Evolutionary conservation across 2,329 filamentous ascomycete genomes (phyloP).

Genomic region (Colletotrichum sp.): DNA sequence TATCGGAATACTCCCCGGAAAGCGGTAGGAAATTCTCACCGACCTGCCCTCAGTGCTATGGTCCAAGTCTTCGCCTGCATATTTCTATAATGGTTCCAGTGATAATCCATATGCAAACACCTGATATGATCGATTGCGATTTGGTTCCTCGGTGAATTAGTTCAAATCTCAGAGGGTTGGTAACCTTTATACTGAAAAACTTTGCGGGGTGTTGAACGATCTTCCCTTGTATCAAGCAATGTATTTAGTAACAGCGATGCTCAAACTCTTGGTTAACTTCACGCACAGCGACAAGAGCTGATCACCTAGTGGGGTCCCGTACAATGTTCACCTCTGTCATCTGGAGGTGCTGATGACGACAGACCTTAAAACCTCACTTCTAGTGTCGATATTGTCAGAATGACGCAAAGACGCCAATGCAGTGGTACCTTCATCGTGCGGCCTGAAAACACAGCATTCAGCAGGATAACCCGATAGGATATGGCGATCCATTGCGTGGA

Average conservation of each 20-base stretch:
- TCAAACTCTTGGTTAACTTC: neutral
- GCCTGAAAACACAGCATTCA: no score
- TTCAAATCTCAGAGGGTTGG: no score
- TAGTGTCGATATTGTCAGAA: rapidly evolving
- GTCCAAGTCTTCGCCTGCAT: neutral
- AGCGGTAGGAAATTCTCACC: neutral
- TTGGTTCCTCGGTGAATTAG: no score
- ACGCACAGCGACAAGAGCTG: rapidly evolving
- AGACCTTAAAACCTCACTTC: rapidly evolving
- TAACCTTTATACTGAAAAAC: no score
- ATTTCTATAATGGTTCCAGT: neutral
- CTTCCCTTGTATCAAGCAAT: no score
- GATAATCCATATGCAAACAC: no score
- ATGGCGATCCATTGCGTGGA: neutral
- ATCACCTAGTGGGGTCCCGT: rapidly evolving
- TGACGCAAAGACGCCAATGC: neutral
- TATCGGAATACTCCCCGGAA: neutral
- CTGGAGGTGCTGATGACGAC: neutral
- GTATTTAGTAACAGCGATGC: neutral
- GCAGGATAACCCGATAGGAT: rapidly evolving
- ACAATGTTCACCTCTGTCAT: neutral
- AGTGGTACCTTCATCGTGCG: no score
- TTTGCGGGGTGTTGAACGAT: no score
- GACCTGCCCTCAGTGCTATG: neutral
- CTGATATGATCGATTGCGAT: no score